Evolutionary conservation across 2,329 filamentous ascomycete species (phyloP), one percentile per base, ranked within the genome.

Genomic region (Geosmithia putterillii): DNA sequence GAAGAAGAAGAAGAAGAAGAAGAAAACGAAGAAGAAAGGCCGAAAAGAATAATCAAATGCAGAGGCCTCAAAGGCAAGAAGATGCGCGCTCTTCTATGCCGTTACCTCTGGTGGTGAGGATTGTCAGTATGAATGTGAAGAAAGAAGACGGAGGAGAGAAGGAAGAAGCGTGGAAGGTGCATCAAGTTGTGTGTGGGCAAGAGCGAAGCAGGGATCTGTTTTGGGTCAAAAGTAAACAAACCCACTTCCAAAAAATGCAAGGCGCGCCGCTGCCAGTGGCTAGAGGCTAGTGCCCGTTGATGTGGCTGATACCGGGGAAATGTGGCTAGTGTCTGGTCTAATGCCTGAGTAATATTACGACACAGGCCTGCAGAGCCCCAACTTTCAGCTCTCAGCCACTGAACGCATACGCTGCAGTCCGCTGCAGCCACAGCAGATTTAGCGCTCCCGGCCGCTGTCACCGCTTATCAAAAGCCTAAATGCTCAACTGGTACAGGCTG

Each of bases 191-290:
- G 28, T 32, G 28, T 32, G 28, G 15, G n/a, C 35, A 20, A 21
- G 12, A 19, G 10, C 38, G 19, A 14, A 37, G 37, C 36, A 43
- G 42, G 42, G 42, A 43, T 40, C 42, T 40, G 34, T 45, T 47
- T 47, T 43, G 45, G 45, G 43, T 9, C 19, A 18, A 45, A 47
- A 45, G 45, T 47, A 47, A 47, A 47, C 45, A 47, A 47, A 45
- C 40, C 43, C 14, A 15, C n/a, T 18, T 38, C n/a, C 19, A 9
- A 9, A 9, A 12, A 38, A 12, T 38, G 15, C 9, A 38, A 20
- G n/a, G 35, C 19, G 35, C n/a, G 19, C 9, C 28, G 15, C 35
- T n/a, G 28, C 15, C 28, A 32, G 28, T 32, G 28, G 28, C 28
- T 25, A n/a, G n/a, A n/a, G n/a, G n/a, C n/a, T n/a, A n/a, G n/a